Evolutionary conservation across 805 yeast genomes (phyloP).

Genomic region (Yarrowia sp.): DNA sequence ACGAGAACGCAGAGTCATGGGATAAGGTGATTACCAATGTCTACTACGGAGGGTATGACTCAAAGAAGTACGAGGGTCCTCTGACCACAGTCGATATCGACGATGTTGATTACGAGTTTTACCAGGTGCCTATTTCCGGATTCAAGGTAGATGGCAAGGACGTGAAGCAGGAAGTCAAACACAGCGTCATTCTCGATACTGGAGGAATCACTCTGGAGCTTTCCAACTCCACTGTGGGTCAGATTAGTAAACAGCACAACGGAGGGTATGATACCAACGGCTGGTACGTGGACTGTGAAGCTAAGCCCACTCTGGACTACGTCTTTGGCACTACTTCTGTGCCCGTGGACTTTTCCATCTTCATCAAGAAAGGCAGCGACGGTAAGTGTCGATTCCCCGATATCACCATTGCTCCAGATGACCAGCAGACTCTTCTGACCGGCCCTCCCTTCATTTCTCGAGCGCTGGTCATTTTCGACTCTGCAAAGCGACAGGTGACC

Average conservation of each 20-base stretch:
- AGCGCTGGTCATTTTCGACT: conserved; percentile 10
- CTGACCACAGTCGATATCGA: conserved; percentile 11
- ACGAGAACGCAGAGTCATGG: not conserved
- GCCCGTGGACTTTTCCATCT: conserved; percentile 8
- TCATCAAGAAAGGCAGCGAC: not conserved
- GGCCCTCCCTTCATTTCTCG: conserved; percentile 21
- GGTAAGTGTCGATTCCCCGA: conserved; percentile 7
- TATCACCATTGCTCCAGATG: conserved; percentile 7
- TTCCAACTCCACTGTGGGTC: not conserved
- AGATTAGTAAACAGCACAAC: not conserved
- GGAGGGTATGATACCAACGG: conserved; percentile 3
- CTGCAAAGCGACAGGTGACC: not conserved
- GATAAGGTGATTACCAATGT: conserved; percentile 4
- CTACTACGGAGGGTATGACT: conserved; percentile 12
- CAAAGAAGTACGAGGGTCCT: conserved; percentile 18
- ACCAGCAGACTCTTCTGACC: not conserved
- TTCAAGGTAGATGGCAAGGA: conserved; percentile 6
- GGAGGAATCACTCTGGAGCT: conserved; percentile 26
- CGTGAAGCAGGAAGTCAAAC: not conserved
- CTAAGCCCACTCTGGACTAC: conserved; percentile 7
- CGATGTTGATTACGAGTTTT: not conserved
- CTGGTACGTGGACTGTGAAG: conserved; percentile 7
- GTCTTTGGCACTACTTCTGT: conserved; percentile 4
- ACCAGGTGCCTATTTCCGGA: not conserved
- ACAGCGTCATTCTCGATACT: conserved; percentile 1